These are phyloP conservation scores for Trichosanthes cucumerina DNA, from an alignment of 306 rosid genomes.

Conservation along the genomic window DNA sequence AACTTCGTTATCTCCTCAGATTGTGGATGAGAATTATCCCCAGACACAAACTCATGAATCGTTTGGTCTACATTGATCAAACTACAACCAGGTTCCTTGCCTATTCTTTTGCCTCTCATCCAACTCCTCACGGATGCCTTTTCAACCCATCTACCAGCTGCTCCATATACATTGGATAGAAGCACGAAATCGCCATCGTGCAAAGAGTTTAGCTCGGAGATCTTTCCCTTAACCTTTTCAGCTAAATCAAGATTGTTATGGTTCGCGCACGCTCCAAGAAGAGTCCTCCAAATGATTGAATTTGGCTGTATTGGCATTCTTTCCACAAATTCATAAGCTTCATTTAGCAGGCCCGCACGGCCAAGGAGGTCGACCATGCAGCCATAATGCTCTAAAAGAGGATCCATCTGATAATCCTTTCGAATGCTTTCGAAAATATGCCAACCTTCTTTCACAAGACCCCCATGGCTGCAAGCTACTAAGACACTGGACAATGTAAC, in stretches of 20 bases:
- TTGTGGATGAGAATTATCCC: slow-evolving; percentile 40
- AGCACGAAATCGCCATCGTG: slow-evolving; percentile 55
- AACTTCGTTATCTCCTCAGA: slow-evolving; percentile 28
- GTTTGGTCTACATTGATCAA: slow-evolving; percentile 33
- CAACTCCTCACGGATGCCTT: slow-evolving; percentile 34
- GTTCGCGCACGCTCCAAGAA: slow-evolving; percentile 54
- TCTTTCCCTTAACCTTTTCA: slow-evolving; percentile 35
- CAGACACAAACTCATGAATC: slow-evolving; percentile 48
- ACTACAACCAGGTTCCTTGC: slow-evolving; percentile 45
- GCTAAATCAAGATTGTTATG: slow-evolving; percentile 38
- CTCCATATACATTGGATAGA: slow-evolving; percentile 45
- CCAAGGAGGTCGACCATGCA: slow-evolving; percentile 59
- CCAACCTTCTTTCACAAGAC: slow-evolving; percentile 49
- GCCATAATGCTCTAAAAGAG: slow-evolving; percentile 50
- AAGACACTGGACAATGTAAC: slow-evolving; percentile 26
- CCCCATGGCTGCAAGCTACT: slow-evolving; percentile 57
- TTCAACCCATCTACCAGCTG: slow-evolving; percentile 46
- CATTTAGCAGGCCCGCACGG: slow-evolving; percentile 38
- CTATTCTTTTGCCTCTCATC: slow-evolving; percentile 39
- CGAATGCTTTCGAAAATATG: slow-evolving; percentile 26
- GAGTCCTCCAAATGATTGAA: slow-evolving; percentile 53
- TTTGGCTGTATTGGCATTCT: slow-evolving; percentile 38
- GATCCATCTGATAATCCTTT: slow-evolving; percentile 25
- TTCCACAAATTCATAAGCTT: slow-evolving; percentile 46
- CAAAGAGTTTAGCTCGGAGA: slow-evolving; percentile 34